Base-by-base conservation (phyloP, 169 alveolate species). In the Neospora caninum region DNA sequence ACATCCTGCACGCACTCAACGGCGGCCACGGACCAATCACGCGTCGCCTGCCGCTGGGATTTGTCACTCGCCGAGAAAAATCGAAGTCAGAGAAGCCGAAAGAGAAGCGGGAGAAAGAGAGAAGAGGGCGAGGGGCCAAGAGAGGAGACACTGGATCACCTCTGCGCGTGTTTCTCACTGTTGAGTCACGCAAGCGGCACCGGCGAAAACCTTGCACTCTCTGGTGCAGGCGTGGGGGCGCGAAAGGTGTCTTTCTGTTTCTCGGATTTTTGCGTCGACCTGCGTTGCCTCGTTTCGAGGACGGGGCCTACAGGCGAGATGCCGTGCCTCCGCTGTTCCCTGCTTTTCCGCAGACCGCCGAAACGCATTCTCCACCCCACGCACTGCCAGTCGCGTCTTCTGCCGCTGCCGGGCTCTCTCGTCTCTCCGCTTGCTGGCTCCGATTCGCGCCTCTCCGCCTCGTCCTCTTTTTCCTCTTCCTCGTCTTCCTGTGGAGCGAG, bases 371-470 rank as follows among this genome's bases (percentile, higher is more conserved):
- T 73, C 39, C 84, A 73, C n/a, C 84, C 84, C 45, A n/a, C n/a
- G 49, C 84, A 36, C 84, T 34, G 39, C 45, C 84, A 73, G 20
- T 6, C 84, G 49, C 84, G 84, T 0, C 45, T 73, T 18, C 84
- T 43, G 84, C 84, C 42, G 84, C 84, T 73, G 41, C 84, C 84
- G 2, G 39, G 84, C 73, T 64, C n/a, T 73, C 42, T 73, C 84
- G 27, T 20, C 84, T 34, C 84, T n/a, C 45, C 84, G 16, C 42
- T n/a, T 20, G 34, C 84, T 31, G 43, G 43, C 84, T 6, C 45
- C 25, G 43, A 43, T 36, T 16, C 27, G 25, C 45, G 73, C 31
- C 73, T 64, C 58, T 49, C 58, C 58, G 4, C 58, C 13, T 49
- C 58, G 58, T 49, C 58, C 58, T 49, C 58, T 49, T 49, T 49